Conservation (phyloP, 176 grass and related monocot genomes). For the Thinopyrum elongatum region DNA sequence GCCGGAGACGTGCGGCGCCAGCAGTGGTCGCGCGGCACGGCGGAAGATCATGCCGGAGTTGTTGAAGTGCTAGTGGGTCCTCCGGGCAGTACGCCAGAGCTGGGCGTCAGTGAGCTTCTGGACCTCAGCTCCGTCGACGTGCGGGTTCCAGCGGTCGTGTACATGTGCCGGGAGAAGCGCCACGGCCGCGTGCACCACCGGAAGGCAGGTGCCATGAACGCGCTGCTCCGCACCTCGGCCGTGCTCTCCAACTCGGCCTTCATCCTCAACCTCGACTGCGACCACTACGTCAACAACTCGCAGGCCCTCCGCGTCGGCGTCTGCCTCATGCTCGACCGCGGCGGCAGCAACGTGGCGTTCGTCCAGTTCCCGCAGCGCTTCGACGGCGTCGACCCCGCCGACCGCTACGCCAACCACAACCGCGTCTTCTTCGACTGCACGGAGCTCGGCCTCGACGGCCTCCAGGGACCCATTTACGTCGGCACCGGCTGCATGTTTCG, state of each 20-base stretch:
- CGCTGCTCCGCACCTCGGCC: conserved; percentile 28
- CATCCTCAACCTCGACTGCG: conserved; percentile 3
- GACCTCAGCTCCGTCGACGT: conserved; percentile 22
- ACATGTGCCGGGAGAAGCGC: conserved; percentile 30
- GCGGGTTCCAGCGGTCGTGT: not conserved
- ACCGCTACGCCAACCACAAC: conserved; percentile 84
- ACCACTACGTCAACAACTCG: conserved; percentile 33
- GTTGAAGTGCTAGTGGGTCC: not conserved
- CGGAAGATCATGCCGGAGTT: conserved; percentile 2
- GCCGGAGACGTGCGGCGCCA: not conserved
- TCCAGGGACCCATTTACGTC: conserved; percentile 50
- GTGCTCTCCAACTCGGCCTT: conserved; percentile 32
- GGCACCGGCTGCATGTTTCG: conserved; percentile 33
- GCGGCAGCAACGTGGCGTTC: conserved; percentile 30
- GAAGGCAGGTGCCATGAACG: conserved; percentile 33
- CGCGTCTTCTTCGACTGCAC: conserved; percentile 80
- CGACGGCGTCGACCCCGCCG: conserved; percentile 75
- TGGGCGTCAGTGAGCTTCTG: not conserved
- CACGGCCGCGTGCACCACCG: not conserved
- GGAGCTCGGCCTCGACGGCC: conserved; percentile 71
- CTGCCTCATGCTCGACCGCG: conserved; percentile 10
- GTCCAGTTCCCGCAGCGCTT: conserved; percentile 85
- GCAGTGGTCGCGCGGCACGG: not conserved
- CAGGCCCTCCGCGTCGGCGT: conserved; percentile 3
- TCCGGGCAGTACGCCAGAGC: not conserved